Conservation (phyloP, 495 filamentous ascomycete genomes). For the Xylaria telfairii region DNA sequence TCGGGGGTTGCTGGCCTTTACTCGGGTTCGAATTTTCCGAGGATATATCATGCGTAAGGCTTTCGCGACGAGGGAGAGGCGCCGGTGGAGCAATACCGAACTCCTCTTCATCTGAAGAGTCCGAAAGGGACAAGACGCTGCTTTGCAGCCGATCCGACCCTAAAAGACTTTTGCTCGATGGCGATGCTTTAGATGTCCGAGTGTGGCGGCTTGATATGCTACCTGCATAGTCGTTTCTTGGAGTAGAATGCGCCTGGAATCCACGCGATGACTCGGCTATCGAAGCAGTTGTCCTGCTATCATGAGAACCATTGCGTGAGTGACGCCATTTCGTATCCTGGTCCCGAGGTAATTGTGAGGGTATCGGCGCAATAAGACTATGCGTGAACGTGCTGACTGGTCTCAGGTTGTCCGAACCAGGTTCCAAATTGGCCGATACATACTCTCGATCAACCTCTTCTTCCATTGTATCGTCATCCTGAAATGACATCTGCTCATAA, state of each 20-base stretch:
- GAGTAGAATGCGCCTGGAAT: conserved; percentile 30
- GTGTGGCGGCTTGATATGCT: conserved; percentile 59
- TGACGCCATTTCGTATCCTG: conserved; percentile 30
- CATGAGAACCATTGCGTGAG: conserved; percentile 38
- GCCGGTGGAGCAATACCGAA: conserved; percentile 33
- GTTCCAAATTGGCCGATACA: conserved; percentile 20
- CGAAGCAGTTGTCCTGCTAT: conserved; percentile 32
- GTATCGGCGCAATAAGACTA: conserved; percentile 33
- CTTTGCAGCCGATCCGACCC: conserved; percentile 54
- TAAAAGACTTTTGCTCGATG: conserved; percentile 48
- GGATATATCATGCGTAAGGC: conserved; percentile 26
- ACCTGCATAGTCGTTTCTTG: conserved; percentile 45
- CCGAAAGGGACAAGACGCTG: conserved; percentile 56
- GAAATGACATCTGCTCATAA: conserved; percentile 58
- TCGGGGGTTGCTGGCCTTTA: conserved; percentile 27
- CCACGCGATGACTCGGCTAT: conserved; percentile 35
- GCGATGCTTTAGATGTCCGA: conserved; percentile 55
- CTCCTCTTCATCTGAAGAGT: conserved; percentile 53
- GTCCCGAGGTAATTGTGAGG: conserved; percentile 18
- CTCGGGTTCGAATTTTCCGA: conserved; percentile 14
- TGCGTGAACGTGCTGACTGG: conserved; percentile 32
- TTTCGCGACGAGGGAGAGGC: conserved; percentile 33
- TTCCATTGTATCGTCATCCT: conserved; percentile 40
- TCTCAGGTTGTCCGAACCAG: conserved; percentile 26
- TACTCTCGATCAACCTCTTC: conserved; percentile 27